Conservation (phyloP, 2,329 filamentous ascomycete species). For the Microdochium paspali region DNA sequence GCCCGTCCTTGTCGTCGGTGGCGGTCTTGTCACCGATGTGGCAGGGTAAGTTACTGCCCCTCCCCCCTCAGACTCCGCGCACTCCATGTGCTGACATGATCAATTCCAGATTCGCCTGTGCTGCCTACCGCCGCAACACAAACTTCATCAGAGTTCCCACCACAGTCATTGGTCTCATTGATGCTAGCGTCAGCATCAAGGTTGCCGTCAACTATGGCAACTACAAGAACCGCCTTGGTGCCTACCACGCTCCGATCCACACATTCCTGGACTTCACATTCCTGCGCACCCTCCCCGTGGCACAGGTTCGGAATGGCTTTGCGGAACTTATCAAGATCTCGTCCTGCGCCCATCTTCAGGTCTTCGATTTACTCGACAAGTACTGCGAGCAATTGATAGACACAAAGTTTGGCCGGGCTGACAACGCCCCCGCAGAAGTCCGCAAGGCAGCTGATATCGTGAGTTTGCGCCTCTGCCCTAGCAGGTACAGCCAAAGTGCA, state of each 20-base stretch:
- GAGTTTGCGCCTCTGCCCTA: constrained; percentile 1
- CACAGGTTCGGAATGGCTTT: constrained; percentile 65
- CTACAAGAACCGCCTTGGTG: constrained; percentile 67
- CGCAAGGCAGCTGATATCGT: constrained; percentile 46
- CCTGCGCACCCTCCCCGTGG: constrained; percentile 55
- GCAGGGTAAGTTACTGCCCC: constrained; percentile 46
- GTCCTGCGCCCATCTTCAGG: constrained; percentile 55
- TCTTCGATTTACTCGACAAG: constrained; percentile 59
- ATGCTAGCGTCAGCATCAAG: constrained; percentile 68
- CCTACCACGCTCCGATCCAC: constrained; percentile 62
- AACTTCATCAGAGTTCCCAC: constrained; percentile 68
- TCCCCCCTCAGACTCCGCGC: constrained; percentile 9
- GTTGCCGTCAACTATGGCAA: constrained; percentile 71
- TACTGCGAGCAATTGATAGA: constrained; percentile 60
- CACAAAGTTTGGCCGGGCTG: constrained; percentile 53
- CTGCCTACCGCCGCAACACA: constrained; percentile 61
- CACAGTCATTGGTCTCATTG: constrained; percentile 66
- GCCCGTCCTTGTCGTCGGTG: constrained; percentile 57
- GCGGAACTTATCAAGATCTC: constrained; percentile 71
- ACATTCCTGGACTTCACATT: constrained; percentile 69
- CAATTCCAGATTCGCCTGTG: constrained; percentile 52
- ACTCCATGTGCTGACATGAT: constrained; percentile 3
- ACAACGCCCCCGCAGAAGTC: constrained; percentile 45
- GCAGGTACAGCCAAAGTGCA: neutral
- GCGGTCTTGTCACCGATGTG: constrained; percentile 64